phyloP scores from a whole-genome alignment of 179 eudicot genomes.

The Spinacia oleracea region DNA sequence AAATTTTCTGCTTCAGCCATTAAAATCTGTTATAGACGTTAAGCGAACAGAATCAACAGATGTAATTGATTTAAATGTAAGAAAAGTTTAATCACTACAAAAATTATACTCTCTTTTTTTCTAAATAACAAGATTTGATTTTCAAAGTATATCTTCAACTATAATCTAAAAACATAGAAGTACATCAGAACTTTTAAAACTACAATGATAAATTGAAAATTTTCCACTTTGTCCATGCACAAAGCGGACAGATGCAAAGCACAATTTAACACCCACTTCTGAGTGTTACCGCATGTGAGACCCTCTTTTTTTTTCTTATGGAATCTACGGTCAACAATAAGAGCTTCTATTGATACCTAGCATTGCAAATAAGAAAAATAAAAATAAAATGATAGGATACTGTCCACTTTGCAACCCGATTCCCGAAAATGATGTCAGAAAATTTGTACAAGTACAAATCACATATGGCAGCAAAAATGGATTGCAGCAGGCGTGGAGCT shows the following conservation, averaged over 20 bases:
- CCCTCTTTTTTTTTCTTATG: background rate
- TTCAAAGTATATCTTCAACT: background rate
- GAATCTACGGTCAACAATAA: background rate
- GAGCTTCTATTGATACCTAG: background rate
- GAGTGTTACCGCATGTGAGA: background rate
- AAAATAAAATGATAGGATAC: conserved; percentile 61
- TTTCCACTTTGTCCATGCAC: background rate
- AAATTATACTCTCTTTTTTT: background rate
- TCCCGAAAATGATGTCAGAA: conserved; percentile 55
- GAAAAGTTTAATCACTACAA: background rate
- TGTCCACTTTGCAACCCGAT: conserved; percentile 73
- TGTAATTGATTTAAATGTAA: background rate
- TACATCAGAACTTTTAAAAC: background rate
- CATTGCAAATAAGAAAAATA: background rate
- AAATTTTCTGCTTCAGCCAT: background rate
- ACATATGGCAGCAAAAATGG: conserved; percentile 78
- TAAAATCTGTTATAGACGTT: background rate
- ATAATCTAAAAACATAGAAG: background rate
- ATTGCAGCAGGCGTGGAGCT: conserved; percentile 80
- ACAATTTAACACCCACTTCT: background rate
- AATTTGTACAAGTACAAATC: conserved; percentile 84
- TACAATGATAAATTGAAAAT: background rate
- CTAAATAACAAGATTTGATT: background rate
- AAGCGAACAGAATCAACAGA: background rate
- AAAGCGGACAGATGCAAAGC: background rate